These are phyloP conservation scores for Pichia sp. DNA, from an alignment of 1,139 yeast genomes.

Conservation along the genomic window DNA sequence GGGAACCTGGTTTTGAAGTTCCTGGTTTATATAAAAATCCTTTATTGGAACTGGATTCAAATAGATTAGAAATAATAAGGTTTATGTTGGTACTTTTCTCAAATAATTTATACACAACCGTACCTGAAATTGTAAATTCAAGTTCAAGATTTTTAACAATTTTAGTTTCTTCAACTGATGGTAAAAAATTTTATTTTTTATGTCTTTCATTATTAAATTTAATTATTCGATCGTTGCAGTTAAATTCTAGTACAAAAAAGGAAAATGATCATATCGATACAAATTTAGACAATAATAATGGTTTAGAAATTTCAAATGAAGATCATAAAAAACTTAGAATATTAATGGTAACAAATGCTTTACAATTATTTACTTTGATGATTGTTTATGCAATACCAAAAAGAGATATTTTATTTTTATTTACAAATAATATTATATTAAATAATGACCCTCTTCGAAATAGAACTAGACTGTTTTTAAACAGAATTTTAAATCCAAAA, in stretches of 20 bases:
- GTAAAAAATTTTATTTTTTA: conserved; percentile 44
- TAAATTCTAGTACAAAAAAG: conserved; percentile 28
- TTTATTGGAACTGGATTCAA: conserved; percentile 49
- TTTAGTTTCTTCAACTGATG: conserved; percentile 48
- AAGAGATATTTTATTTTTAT: conserved; percentile 41
- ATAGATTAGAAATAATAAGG: conserved; percentile 62
- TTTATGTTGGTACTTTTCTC: conserved; percentile 61
- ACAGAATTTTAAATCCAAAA: conserved; percentile 46
- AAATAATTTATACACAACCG: conserved; percentile 51
- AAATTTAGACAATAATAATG: conserved; percentile 24
- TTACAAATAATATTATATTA: conserved; percentile 26
- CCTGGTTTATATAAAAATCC: conserved; percentile 37
- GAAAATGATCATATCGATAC: not conserved
- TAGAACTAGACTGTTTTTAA: conserved; percentile 45
- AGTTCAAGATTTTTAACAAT: conserved; percentile 59
- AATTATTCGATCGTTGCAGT: conserved; percentile 30
- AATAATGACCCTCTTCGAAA: conserved; percentile 34
- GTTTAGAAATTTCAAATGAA: conserved; percentile 27
- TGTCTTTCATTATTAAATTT: conserved; percentile 67
- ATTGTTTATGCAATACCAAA: conserved; percentile 60
- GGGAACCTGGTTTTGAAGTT: conserved; percentile 78
- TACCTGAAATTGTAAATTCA: conserved; percentile 33
- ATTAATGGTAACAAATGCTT: conserved; percentile 48
- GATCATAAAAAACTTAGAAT: conserved; percentile 44
- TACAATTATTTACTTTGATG: conserved; percentile 59